A percentile compares a stretch with the other conserved stretches of the same genome.
These are phyloP conservation scores for Tetrapyrgos nigripes DNA, from an alignment of 1,284 basidiomycete genomes.

Conservation along the genomic window DNA sequence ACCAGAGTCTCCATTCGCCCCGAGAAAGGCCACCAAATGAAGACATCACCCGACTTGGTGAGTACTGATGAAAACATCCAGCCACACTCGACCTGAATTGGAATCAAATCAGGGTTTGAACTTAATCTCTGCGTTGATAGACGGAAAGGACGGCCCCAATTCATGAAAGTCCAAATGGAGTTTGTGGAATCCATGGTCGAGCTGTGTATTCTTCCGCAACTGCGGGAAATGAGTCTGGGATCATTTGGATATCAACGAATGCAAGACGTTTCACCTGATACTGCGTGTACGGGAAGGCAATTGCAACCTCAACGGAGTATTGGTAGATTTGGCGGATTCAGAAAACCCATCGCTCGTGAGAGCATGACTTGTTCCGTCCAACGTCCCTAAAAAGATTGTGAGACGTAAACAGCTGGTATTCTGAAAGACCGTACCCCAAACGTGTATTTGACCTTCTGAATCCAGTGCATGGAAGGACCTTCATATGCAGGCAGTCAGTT, in stretches of 20 bases:
- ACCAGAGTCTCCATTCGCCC: constrained; percentile 47
- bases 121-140: constrained; percentile 58
- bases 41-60: constrained; percentile 70
- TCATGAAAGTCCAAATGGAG: constrained; percentile 74
- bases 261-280: constrained; percentile 56
- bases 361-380: constrained; percentile 56
- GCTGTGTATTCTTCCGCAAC: constrained; percentile 78
- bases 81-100: constrained; percentile 81
- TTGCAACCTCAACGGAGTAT: constrained; percentile 58
- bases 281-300: constrained; percentile 63
- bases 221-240: constrained; percentile 32
- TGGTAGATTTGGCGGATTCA: constrained; percentile 53
- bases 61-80: constrained; percentile 80
- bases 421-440: constrained; percentile 69
- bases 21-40: constrained; percentile 78
- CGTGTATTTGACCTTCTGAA: constrained; percentile 73
- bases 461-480: constrained; percentile 87
- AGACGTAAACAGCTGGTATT: constrained; percentile 1
- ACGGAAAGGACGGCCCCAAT: constrained; percentile 77
- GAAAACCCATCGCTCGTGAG: constrained; percentile 64
- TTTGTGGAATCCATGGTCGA: constrained; percentile 64
- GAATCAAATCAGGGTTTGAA: constrained; percentile 50
- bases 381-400: constrained; percentile 50
- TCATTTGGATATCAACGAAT: constrained; percentile 13
- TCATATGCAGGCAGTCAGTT: constrained; percentile 4